Conservation (phyloP, 257 asterid species). For the Craterostigma plantagineum region DNA sequence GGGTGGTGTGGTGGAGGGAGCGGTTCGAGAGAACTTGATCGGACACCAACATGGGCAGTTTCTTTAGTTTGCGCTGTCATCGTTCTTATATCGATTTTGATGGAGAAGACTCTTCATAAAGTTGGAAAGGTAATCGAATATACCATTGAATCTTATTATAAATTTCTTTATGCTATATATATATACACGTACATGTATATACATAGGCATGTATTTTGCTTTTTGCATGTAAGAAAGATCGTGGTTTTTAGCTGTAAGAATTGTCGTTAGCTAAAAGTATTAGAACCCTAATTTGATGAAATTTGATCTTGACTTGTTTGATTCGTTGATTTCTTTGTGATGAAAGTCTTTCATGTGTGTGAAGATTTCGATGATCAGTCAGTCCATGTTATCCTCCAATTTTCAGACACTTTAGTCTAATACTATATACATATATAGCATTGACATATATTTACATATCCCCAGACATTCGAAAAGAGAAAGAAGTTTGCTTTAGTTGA, state of each 20-base stretch:
- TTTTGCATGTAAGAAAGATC: too few relatives aligned
- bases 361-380: too few relatives aligned
- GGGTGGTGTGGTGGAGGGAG: conserved; percentile 8
- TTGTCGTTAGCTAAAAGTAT: too few relatives aligned
- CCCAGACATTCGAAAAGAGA: conserved; percentile 34
- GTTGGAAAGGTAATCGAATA: conserved; percentile 16
- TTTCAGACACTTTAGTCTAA: too few relatives aligned
- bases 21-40: conserved; percentile 16
- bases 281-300: too few relatives aligned
- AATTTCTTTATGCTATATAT: background rate
- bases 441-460: background rate
- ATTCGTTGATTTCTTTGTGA: too few relatives aligned
- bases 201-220: too few relatives aligned
- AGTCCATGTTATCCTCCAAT: too few relatives aligned
- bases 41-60: conserved; percentile 63
- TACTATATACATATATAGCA: too few relatives aligned
- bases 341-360: too few relatives aligned
- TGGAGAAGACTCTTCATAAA: conserved; percentile 36
- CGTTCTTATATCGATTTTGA: conserved; percentile 23
- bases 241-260: too few relatives aligned
- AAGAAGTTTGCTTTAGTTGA: conserved; percentile 38
- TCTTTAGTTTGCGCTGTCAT: conserved; percentile 37
- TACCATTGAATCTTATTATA: background rate
- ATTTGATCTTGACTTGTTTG: too few relatives aligned
- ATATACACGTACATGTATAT: background rate